Conservation (phyloP, 257 asterid species). For the Cruciata laevipes region DNA sequence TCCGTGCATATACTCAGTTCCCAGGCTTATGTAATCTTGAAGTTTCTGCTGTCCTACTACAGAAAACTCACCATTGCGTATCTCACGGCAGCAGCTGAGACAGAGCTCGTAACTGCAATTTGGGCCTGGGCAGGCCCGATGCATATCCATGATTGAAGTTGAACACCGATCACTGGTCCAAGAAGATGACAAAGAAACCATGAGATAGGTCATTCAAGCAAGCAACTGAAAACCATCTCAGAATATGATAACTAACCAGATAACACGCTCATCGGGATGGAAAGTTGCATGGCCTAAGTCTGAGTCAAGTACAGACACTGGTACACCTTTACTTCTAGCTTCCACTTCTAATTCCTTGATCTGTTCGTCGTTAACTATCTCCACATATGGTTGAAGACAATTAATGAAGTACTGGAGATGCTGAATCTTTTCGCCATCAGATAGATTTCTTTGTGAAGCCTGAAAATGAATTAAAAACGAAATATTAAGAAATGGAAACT, state of each 20-base stretch:
- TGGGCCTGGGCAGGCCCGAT: conserved; percentile 76
- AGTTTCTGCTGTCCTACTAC: conserved; percentile 27
- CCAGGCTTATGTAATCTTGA: conserved; percentile 33
- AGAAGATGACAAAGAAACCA: conserved; percentile 5
- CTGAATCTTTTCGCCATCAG: conserved; percentile 41
- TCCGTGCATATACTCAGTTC: conserved; percentile 77
- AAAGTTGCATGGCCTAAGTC: conserved; percentile 44
- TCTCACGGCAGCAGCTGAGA: conserved; percentile 64
- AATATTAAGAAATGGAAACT: conserved; percentile 10
- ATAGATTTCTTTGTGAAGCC: conserved; percentile 56
- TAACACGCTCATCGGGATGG: conserved; percentile 67
- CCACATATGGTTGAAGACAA: conserved; percentile 54
- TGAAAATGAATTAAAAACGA: conserved; percentile 16
- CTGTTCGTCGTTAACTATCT: conserved; percentile 59
- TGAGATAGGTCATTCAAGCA: conserved; percentile 7
- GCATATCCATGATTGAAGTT: conserved; percentile 95
- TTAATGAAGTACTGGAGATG: conserved; percentile 59
- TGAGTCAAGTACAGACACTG: conserved; percentile 39
- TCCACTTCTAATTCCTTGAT: conserved; percentile 53
- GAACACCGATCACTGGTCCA: conserved; percentile 75
- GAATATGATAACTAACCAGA: conserved; percentile 44
- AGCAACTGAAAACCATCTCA: conserved; percentile 6
- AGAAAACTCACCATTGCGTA: conserved; percentile 41
- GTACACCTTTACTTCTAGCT: conserved; percentile 51
- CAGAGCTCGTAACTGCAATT: conserved; percentile 81